These are phyloP conservation scores for Metarhizium guizhouense DNA, from an alignment of 2,329 filamentous ascomycete genomes.

Conservation along the genomic window DNA sequence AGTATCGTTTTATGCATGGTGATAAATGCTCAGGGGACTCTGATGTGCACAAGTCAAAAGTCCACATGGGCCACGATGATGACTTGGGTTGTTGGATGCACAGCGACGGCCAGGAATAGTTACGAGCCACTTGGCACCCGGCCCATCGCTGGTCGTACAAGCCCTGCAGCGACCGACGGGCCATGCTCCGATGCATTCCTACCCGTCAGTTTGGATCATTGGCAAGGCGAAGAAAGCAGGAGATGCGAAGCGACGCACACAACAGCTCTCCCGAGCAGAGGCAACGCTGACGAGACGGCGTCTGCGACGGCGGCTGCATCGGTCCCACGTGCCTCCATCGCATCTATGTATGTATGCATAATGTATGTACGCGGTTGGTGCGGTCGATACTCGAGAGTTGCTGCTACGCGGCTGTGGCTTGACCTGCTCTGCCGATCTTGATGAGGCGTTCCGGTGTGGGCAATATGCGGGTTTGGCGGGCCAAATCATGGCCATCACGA, in stretches of 20 bases:
- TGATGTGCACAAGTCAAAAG: too few species aligned
- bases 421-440: not conserved
- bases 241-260: too few species aligned
- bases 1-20: too few species aligned
- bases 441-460: not conserved
- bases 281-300: too few species aligned
- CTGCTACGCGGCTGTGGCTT: not conserved
- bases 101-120: not conserved
- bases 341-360: not conserved
- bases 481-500: not conserved
- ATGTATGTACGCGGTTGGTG: too few species aligned
- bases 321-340: not conserved
- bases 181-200: not conserved
- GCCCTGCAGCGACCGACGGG: constrained; percentile 1
- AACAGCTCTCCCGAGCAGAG: too few species aligned
- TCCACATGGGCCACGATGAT: too few species aligned
- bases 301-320: not conserved
- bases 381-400: not conserved
- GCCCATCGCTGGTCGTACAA: not conserved
- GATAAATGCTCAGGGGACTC: too few species aligned
- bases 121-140: not conserved
- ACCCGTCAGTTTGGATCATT: not conserved
- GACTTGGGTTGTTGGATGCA: too few species aligned
- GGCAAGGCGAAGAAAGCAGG: too few species aligned
- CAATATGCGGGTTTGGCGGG: not conserved